Evolutionary conservation across 2,329 filamentous ascomycete species (phyloP).

Genomic region (Neonectria ditissima): DNA sequence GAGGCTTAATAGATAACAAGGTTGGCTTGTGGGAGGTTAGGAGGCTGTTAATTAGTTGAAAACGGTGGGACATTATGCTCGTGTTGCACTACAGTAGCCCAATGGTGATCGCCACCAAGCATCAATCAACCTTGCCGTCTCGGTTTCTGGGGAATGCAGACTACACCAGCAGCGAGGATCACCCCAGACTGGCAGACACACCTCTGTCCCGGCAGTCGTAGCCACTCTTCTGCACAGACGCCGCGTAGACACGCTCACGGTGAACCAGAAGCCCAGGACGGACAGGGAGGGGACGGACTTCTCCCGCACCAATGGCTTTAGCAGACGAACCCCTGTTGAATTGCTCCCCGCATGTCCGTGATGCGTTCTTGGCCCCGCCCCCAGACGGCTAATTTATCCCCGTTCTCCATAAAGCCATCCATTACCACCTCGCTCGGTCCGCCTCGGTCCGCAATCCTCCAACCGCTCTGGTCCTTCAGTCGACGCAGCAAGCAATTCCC

Average conservation of each 20-base stretch:
- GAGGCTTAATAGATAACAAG: too few relatives aligned
- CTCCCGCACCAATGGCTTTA: conserved; percentile 1
- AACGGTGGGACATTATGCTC: neutral
- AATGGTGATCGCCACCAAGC: neutral
- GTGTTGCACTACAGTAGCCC: too few relatives aligned
- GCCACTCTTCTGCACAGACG: too few relatives aligned
- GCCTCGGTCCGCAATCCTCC: conserved; percentile 47
- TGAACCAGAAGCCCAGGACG: conserved; percentile 10
- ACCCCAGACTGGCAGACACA: neutral
- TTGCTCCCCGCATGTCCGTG: neutral
- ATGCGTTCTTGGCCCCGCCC: neutral
- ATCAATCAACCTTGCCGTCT: neutral
- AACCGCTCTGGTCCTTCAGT: conserved; percentile 33
- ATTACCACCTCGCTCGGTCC: conserved; percentile 35
- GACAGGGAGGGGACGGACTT: conserved; percentile 23
- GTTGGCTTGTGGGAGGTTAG: too few relatives aligned
- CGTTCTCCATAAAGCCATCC: conserved; percentile 24
- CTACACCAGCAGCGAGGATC: neutral
- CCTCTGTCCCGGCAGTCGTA: neutral
- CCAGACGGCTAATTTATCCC: conserved; percentile 3
- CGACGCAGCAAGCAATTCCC: conserved; percentile 25
- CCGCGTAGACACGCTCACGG: neutral
- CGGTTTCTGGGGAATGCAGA: neutral
- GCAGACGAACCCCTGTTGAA: neutral
- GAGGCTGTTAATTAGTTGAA: too few relatives aligned